Evolutionary conservation across 805 yeast species (phyloP).

Genomic region (Kodamaea laetipori): DNA sequence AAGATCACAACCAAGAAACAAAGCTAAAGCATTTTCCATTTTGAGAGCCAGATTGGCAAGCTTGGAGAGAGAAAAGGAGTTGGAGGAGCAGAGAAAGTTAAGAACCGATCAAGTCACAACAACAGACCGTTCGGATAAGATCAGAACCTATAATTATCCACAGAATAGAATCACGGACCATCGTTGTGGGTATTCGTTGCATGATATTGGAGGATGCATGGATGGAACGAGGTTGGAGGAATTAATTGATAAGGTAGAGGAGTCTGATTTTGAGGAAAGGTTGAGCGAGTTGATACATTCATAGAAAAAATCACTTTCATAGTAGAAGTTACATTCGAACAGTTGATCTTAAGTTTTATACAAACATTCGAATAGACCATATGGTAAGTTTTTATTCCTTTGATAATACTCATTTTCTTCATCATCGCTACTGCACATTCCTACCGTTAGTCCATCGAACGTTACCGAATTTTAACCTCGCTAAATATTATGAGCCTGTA

Average conservation of each 20-base stretch:
- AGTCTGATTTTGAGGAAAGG: conserved; percentile 40
- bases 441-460: too few relatives aligned
- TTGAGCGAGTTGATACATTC: conserved; percentile 24
- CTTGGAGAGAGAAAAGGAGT: conserved; percentile 63
- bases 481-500: neutral
- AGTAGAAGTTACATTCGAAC: too few relatives aligned
- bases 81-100: conserved; percentile 62
- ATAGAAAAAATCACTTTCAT: neutral
- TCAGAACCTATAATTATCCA: conserved; percentile 89
- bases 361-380: too few relatives aligned
- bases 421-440: too few relatives aligned
- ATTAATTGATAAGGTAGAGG: conserved; percentile 39
- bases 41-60: conserved; percentile 85
- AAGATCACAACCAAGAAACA: conserved; percentile 90
- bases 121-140: conserved; percentile 89
- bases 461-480: neutral
- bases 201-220: conserved; percentile 59
- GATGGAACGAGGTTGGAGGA: conserved; percentile 38
- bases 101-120: conserved; percentile 84
- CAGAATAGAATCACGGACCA: conserved; percentile 95
- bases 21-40: conserved; percentile 86
- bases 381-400: too few relatives aligned
- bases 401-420: too few relatives aligned
- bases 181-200: conserved; percentile 77
- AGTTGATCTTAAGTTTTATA: too few relatives aligned